Percentiles rank a stretch among this genome's conserved stretches.
Evolutionary conservation across 164 flowering plant genomes (phyloP).

Genomic region (Cinnamomum micranthum): DNA sequence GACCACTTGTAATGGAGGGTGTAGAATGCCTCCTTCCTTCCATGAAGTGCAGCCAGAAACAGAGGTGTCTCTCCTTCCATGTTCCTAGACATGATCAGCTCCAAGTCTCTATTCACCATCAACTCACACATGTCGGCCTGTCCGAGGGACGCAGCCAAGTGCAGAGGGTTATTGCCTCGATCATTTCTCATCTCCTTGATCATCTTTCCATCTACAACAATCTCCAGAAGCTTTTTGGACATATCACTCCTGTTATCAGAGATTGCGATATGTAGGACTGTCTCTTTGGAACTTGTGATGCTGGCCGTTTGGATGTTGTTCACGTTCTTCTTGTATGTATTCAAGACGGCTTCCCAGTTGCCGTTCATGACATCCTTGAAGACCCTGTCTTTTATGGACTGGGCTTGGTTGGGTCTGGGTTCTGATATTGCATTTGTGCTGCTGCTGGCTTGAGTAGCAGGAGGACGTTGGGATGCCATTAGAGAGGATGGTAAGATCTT

Average conservation of each 20-base stretch:
- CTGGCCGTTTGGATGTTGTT: too few relatives aligned
- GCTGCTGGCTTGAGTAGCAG: too few relatives aligned
- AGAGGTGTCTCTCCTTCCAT: slow-evolving; percentile 16
- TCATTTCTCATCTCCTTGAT: slow-evolving; percentile 13
- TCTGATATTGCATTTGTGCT: too few relatives aligned
- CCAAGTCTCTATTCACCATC: slow-evolving; percentile 2
- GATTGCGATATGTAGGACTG: slow-evolving; percentile 31
- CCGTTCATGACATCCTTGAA: background rate
- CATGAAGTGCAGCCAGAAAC: slow-evolving; percentile 22
- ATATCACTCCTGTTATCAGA: slow-evolving; percentile 15
- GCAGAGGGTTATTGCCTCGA: slow-evolving; percentile 19
- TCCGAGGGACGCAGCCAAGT: slow-evolving; percentile 21
- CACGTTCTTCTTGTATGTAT: background rate
- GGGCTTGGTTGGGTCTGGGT: too few relatives aligned
- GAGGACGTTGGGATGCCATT: too few relatives aligned
- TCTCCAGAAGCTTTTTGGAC: slow-evolving; percentile 13
- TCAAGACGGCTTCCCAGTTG: background rate
- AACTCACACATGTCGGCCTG: slow-evolving; percentile 12
- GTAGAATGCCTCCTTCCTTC: slow-evolving; percentile 12
- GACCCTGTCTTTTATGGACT: background rate
- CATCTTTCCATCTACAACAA: background rate
- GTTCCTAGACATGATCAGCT: slow-evolving; percentile 8
- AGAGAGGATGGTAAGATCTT: too few relatives aligned
- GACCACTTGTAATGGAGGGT: background rate
- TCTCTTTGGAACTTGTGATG: slow-evolving; percentile 18